A percentile compares a stretch with the other conserved stretches of the same genome.
Evolutionary conservation across 352 stramenopile species (phyloP).

Genomic region (Globisporangium barbulae): DNA sequence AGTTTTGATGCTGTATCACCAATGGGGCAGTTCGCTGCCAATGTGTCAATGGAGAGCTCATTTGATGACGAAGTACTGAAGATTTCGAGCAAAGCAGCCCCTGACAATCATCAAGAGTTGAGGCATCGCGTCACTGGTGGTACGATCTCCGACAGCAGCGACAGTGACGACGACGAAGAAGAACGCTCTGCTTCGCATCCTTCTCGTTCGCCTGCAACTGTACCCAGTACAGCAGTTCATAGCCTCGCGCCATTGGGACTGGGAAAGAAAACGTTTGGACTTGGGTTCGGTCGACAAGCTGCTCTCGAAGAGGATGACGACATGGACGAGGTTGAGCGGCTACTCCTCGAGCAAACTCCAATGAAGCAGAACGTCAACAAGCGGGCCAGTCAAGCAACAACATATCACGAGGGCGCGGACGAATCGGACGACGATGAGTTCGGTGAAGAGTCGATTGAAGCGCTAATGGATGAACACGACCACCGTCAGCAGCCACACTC

Average conservation of each 20-base stretch:
- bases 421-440: conserved; percentile 18
- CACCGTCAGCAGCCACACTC: neutral
- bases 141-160: conserved; percentile 7
- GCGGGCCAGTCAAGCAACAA: neutral
- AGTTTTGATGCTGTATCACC: neutral
- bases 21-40: neutral
- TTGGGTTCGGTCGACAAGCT: neutral
- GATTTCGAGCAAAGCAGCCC: neutral
- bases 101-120: neutral
- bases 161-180: conserved; percentile 1
- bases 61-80: neutral
- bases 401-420: neutral
- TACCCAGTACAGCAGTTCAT: neutral
- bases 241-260: neutral
- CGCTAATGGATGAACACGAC: neutral
- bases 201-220: neutral
- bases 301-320: conserved; percentile 15
- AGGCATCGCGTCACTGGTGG: neutral
- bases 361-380: conserved; percentile 13
- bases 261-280: neutral
- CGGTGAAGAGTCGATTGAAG: conserved; percentile 18
- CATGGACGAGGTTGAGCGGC: conserved; percentile 12
- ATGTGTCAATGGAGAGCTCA: neutral
- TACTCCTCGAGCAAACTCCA: conserved; percentile 8
- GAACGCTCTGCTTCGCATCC: neutral